Conservation (phyloP, 2,329 filamentous ascomycete species). For the Ascochyta pisi region DNA sequence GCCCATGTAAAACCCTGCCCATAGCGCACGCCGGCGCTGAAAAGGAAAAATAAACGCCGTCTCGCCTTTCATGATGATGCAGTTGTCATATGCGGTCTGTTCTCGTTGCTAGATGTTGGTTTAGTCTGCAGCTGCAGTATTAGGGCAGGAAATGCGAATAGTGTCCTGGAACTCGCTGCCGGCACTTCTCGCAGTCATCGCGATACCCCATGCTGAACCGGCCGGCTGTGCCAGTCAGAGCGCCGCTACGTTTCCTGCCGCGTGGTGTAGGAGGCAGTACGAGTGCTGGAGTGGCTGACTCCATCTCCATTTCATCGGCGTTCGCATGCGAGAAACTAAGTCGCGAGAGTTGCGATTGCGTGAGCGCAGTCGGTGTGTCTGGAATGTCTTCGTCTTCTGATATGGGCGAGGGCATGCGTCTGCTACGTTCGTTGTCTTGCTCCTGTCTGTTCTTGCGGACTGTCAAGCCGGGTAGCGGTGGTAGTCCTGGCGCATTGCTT, state of each 20-base stretch:
- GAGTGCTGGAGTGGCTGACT: constrained; percentile 18
- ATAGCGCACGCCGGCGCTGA: constrained; percentile 1
- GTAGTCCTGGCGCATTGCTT: constrained; percentile 16
- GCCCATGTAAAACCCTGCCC: background rate
- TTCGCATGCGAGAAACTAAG: constrained; percentile 43
- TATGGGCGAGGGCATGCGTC: constrained; percentile 51
- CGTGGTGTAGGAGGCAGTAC: constrained; percentile 31
- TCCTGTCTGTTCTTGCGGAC: constrained; percentile 32
- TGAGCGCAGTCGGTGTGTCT: constrained; percentile 46
- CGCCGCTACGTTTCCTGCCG: constrained; percentile 50
- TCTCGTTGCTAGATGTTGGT: background rate
- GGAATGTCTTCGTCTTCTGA: constrained; percentile 49
- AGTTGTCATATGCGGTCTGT: background rate
- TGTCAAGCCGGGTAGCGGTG: constrained; percentile 26
- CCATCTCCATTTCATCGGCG: constrained; percentile 44
- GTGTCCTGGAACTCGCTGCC: constrained; percentile 56
- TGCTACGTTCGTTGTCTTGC: constrained; percentile 31
- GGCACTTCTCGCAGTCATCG: constrained; percentile 59
- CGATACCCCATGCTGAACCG: constrained; percentile 58
- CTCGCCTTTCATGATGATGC: background rate
- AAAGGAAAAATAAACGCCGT: background rate
- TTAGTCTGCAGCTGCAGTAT: background rate
- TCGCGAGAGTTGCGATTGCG: constrained; percentile 48
- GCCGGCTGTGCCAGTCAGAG: constrained; percentile 42
- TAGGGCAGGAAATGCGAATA: constrained; percentile 56